Base-by-base conservation (phyloP, 2,329 filamentous ascomycete genomes). In the Alternaria tenuissima region DNA sequence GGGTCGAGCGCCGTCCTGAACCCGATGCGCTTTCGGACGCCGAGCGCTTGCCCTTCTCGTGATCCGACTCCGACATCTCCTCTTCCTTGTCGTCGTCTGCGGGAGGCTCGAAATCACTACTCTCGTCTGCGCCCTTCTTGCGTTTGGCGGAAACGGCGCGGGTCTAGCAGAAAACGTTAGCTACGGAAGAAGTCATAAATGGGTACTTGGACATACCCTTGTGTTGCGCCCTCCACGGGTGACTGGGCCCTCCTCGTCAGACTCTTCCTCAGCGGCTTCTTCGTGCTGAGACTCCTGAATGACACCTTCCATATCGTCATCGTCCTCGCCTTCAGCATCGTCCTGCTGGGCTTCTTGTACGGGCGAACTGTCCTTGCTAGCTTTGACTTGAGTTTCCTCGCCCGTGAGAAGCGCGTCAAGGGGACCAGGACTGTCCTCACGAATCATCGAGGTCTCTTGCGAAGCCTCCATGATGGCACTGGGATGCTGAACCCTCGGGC, bases 71-170 rank as follows among this genome's bases (percentile, higher is more conserved):
- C 2, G 84, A 86, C 52, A 86, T 81, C 16, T 80, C 80, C 55
- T 85, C 80, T 59, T 85, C 86, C 22, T 83, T 84, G 14, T 85
- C 86, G 47, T 82, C 83, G 49, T 88, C 86, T 22, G 81, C 82
- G 34, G 83, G 83, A 6, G 87, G 87, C 67, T 89, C 86, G 64
- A 89, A 89, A 67, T 89, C 87, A 66, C 87, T 89, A 67, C 85
- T 87, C 52, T 88, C 86, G 49, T 87, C 84, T 66, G 63, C 78
- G 59, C 74, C 85, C 16, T 74, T 71, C 57, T 77, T 79, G 36
- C 72, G 73, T 54, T 75, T 78, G 9, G 69, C 67, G 18, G 75
- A 73, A 56, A 64, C 70, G 5, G 65, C 73, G 30, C 76, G 73
- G 28, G 72, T 68, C 72, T 76, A 52, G 14, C 12, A 26, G n/a